Conservation (phyloP, 2,329 filamentous ascomycete genomes). For the Fusarium sarcochroum region DNA sequence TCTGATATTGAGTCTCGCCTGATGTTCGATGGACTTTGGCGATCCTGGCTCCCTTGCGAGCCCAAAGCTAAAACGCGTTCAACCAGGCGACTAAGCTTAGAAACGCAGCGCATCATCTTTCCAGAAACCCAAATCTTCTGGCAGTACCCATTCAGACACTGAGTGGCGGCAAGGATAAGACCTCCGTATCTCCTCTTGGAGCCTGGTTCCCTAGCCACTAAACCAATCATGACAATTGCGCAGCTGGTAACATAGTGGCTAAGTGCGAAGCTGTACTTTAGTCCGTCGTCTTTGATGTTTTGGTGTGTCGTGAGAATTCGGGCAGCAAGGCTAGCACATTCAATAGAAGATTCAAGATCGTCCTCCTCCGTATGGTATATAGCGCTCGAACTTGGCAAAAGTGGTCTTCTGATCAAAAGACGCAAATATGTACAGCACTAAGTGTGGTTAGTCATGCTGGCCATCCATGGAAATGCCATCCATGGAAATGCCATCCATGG, state of each 20-base stretch:
- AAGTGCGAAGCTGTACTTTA: slow-evolving; percentile 37
- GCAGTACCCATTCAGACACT: slow-evolving; percentile 33
- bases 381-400: background rate
- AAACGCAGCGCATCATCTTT: slow-evolving; percentile 39
- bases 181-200: slow-evolving; percentile 29
- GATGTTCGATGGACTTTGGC: background rate
- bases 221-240: slow-evolving; percentile 36
- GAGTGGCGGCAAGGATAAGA: slow-evolving; percentile 18
- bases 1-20: background rate
- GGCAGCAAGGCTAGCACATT: slow-evolving; percentile 32
- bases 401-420: slow-evolving; percentile 30
- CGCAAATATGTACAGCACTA: slow-evolving; percentile 39
- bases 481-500: fast-evolving
- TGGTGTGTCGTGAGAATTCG: slow-evolving; percentile 29
- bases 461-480: too few relatives aligned
- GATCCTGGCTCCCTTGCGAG: background rate
- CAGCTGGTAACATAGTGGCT: slow-evolving; percentile 40
- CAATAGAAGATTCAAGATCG: slow-evolving; percentile 26
- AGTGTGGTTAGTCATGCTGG: background rate
- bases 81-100: slow-evolving; percentile 23
- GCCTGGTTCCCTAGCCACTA: slow-evolving; percentile 26
- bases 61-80: slow-evolving; percentile 3
- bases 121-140: slow-evolving; percentile 38
- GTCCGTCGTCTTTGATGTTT: slow-evolving; percentile 24
- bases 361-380: slow-evolving; percentile 22